Conservation (phyloP, 192 early-diverging fungal species). For the Umbelopsis sp. region DNA sequence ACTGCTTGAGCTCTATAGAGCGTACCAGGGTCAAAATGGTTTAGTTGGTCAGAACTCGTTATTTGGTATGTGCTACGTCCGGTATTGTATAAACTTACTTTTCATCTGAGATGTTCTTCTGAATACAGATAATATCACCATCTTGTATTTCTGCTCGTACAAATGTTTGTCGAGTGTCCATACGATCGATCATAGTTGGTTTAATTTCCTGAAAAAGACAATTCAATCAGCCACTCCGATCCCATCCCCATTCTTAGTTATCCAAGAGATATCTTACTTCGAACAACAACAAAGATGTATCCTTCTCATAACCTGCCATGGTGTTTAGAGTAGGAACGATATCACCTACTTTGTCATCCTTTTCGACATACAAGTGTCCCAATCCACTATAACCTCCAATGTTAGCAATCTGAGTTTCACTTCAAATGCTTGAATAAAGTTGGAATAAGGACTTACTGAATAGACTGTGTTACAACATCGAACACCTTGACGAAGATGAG, state of each 20-base stretch:
- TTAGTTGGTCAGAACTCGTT: background rate
- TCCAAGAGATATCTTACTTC: constrained; percentile 28
- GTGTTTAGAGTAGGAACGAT: constrained; percentile 57
- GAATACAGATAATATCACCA: constrained; percentile 93
- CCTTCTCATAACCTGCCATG: constrained; percentile 54
- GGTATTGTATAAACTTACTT: constrained; percentile 36
- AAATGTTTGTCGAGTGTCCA: constrained; percentile 70
- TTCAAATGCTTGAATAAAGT: background rate
- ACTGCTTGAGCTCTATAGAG: background rate
- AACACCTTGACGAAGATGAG: constrained; percentile 89
- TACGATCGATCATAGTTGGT: constrained; percentile 85
- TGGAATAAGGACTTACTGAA: constrained; percentile 53
- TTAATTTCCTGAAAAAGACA: constrained; percentile 73
- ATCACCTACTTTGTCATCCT: constrained; percentile 56
- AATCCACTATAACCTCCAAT: constrained; percentile 43
- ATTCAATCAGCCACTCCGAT: background rate
- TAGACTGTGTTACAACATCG: constrained; percentile 57
- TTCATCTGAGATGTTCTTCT: constrained; percentile 55
- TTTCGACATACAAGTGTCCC: constrained; percentile 54
- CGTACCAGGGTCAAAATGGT: background rate
- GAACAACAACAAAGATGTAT: constrained; percentile 52
- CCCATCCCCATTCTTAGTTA: background rate
- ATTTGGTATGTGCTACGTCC: background rate
- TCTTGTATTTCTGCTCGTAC: constrained; percentile 80
- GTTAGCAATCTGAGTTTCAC: background rate